Base-by-base conservation (phyloP, 73 alveolate genomes). In the Paramecium caudatum region DNA sequence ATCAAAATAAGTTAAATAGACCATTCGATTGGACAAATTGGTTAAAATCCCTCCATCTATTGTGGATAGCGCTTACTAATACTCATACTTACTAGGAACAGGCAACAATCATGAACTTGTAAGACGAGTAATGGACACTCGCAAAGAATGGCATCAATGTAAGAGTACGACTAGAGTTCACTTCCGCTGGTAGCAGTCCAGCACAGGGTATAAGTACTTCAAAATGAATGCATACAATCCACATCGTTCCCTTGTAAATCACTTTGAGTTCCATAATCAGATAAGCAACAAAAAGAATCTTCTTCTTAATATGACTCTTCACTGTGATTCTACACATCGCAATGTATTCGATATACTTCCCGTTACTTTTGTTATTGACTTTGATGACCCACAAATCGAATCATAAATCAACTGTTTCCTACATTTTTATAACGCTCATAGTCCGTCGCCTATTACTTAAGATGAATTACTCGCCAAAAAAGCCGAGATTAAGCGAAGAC, bases 261-360 rank as follows among this genome's bases (percentile, higher is more conserved):
- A 98, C 82, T 98, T 95, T 85, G 99, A 98, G 84, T 96, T 94
- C 93, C 99, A 98, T 91, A 65, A 85, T 15, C 82, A 94, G 33
- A 85, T 98, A 19, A 87, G 97, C 30, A 96, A 97, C 80, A 98
- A 98, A 83, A 96, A 95, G 30, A 91, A 94, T 87, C 82, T 97
- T 90, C 96, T 95, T 87, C 85, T 91, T 50, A 96, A 94, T 84
- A 84, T 98, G 90, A 91, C 78, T 2, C 10, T 23, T 19, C 37
- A 12, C 19, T 47, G 62, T 6, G 46, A 61, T 1, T 27, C 68
- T 34, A 50, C 34, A 1, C 36, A 61, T 16, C 19, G 46, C 21
- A 62, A 82, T 46, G 41, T 86, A 6, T 55, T 81, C 41, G 82
- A 39, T 30, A 23, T 91, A 5, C 47, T 87, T 36, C 95, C 95